A percentile compares a stretch with the other conserved stretches of the same genome.
Evolutionary conservation across 2,329 filamentous ascomycete genomes (phyloP).

Genomic region (Arachnomyces sp.): DNA sequence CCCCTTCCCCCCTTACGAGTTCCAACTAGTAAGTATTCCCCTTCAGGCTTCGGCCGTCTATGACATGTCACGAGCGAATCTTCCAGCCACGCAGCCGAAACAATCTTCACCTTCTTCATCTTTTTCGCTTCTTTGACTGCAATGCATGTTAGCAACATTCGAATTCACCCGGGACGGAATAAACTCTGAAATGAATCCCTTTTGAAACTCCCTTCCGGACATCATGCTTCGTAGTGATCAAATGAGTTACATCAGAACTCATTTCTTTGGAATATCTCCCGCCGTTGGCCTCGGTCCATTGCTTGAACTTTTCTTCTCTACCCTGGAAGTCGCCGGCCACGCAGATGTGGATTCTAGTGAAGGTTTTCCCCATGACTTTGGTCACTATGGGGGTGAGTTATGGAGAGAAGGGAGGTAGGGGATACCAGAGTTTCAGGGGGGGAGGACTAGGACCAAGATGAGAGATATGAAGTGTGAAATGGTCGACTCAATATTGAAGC

Average conservation of each 20-base stretch:
- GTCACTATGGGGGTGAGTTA: not conserved
- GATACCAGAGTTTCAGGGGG: not conserved
- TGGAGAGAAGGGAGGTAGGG: not conserved
- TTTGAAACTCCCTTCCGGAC: constrained; percentile 44
- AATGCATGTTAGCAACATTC: constrained; percentile 20
- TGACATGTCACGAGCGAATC: constrained; percentile 32
- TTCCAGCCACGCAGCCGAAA: constrained; percentile 41
- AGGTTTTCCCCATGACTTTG: constrained; percentile 32
- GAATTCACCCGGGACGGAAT: not conserved
- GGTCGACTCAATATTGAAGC: too few species aligned
- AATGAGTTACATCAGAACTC: constrained; percentile 56
- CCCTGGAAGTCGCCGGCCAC: constrained; percentile 51
- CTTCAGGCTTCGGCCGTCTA: constrained; percentile 25
- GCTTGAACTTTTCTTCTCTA: constrained; percentile 49
- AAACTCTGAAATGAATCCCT: constrained; percentile 20
- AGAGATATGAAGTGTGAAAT: not conserved
- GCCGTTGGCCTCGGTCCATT: constrained; percentile 57
- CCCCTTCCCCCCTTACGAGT: constrained; percentile 28
- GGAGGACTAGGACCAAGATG: not conserved
- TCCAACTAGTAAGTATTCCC: constrained; percentile 22
- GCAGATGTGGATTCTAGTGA: constrained; percentile 49
- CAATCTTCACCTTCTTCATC: constrained; percentile 33
- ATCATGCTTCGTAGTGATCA: constrained; percentile 57
- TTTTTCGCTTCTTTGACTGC: constrained; percentile 35
- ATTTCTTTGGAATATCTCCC: constrained; percentile 50